These are phyloP conservation scores for Candida saitoana DNA, from an alignment of 805 yeast species.

Conservation along the genomic window DNA sequence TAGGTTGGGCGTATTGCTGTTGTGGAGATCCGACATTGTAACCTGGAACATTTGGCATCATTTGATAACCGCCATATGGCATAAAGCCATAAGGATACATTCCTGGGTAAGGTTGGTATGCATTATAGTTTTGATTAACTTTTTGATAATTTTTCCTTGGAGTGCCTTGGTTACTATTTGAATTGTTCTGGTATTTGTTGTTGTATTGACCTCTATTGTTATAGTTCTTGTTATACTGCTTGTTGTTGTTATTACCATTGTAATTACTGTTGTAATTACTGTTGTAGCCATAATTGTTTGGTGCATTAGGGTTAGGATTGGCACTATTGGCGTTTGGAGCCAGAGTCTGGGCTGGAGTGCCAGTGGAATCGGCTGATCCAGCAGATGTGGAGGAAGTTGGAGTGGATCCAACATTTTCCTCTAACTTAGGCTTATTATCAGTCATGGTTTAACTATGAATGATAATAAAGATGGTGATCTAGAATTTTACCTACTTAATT, in stretches of 20 bases:
- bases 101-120: slow-evolving; percentile 9
- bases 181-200: slow-evolving; percentile 5
- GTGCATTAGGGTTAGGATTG: slow-evolving; percentile 6
- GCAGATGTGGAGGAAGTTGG: slow-evolving; percentile 2
- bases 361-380: slow-evolving; percentile 3
- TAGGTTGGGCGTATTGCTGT: slow-evolving; percentile 10
- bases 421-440: slow-evolving; percentile 13
- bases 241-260: slow-evolving; percentile 5
- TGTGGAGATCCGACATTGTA: slow-evolving; percentile 14
- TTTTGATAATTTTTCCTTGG: slow-evolving; percentile 13
- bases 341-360: slow-evolving; percentile 4
- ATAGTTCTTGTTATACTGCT: slow-evolving; percentile 7
- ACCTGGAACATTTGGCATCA: slow-evolving; percentile 14
- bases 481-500: slow-evolving; percentile 1
- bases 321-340: slow-evolving; percentile 5
- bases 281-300: slow-evolving; percentile 3
- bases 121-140: slow-evolving; percentile 13
- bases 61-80: slow-evolving; percentile 18
- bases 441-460: slow-evolving; percentile 11
- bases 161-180: slow-evolving; percentile 6
- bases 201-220: slow-evolving; percentile 8
- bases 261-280: slow-evolving; percentile 4
- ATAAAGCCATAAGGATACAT: slow-evolving; percentile 6
- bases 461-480: slow-evolving; percentile 5
- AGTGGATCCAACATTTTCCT: slow-evolving; percentile 7